Percentiles rank a stretch among this genome's conserved stretches.
These are phyloP conservation scores for Narthecium ossifragum DNA, from an alignment of 106 monocot species.

Conservation along the genomic window DNA sequence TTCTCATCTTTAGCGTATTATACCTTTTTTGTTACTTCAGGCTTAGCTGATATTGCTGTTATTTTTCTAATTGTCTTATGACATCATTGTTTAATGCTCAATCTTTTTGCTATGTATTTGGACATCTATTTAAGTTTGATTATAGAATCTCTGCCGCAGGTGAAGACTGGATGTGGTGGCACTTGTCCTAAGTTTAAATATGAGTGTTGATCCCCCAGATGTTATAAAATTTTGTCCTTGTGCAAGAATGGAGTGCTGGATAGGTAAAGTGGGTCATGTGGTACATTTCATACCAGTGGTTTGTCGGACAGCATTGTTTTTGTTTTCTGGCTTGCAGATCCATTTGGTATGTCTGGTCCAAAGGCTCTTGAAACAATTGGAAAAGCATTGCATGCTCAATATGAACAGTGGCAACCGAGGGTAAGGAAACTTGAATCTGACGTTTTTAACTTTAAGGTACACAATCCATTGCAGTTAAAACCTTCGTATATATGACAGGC, in stretches of 20 bases:
- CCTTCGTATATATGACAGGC: slow-evolving; percentile 40
- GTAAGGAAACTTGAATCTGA: slow-evolving; percentile 18
- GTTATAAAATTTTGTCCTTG: slow-evolving; percentile 98
- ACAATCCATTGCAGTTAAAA: neutral
- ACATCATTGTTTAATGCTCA: no score
- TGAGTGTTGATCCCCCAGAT: slow-evolving; percentile 93
- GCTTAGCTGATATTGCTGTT: no score
- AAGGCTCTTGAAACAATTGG: slow-evolving; percentile 92
- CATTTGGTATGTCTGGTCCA: slow-evolving; percentile 74
- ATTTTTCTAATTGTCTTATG: no score
- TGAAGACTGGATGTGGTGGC: slow-evolving; percentile 98
- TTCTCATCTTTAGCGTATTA: no score
- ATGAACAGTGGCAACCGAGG: slow-evolving; percentile 94
- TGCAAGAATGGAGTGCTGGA: slow-evolving; percentile 99
- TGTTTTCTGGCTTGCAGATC: slow-evolving; percentile 51
- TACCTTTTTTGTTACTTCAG: no score
- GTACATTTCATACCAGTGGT: no score
- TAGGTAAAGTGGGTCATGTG: slow-evolving; percentile 55
- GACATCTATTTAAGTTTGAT: no score
- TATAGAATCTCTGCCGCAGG: slow-evolving; percentile 45
- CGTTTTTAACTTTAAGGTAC: neutral
- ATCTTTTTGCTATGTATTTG: no score
- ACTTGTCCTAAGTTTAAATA: slow-evolving; percentile 91
- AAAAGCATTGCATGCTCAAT: slow-evolving; percentile 80
- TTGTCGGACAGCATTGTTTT: no score